Conservation (phyloP, 2,329 filamentous ascomycete species). For the Corinectria fuckeliana region DNA sequence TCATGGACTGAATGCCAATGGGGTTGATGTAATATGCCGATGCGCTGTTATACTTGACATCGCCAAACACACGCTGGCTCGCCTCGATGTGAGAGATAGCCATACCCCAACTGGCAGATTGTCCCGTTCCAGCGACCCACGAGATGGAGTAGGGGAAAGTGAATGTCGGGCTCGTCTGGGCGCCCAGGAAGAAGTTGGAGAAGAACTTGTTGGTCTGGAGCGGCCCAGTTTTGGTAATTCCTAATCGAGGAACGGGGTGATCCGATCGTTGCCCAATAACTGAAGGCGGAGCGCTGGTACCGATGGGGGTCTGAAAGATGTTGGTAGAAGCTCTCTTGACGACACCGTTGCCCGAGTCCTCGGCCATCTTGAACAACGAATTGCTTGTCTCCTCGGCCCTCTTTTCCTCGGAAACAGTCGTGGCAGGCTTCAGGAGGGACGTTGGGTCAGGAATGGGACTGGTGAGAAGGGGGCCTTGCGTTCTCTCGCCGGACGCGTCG, state of each 20-base stretch:
- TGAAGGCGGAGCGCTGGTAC: constrained; percentile 56
- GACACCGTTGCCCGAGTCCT: not conserved
- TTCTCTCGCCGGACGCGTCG: constrained; percentile 25
- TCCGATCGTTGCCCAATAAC: constrained; percentile 56
- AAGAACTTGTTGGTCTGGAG: constrained; percentile 83
- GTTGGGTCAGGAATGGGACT: constrained; percentile 47
- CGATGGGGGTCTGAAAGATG: constrained; percentile 64
- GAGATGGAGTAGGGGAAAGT: constrained; percentile 76
- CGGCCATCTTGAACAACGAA: constrained; percentile 30
- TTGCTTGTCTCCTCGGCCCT: constrained; percentile 21
- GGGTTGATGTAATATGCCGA: constrained; percentile 80
- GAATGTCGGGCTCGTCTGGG: constrained; percentile 72
- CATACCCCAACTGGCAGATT: constrained; percentile 76
- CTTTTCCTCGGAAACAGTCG: constrained; percentile 32
- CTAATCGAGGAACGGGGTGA: constrained; percentile 64
- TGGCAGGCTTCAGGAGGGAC: constrained; percentile 39
- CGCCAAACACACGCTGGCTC: constrained; percentile 71
- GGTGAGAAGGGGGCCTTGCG: constrained; percentile 37
- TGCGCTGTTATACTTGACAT: constrained; percentile 61
- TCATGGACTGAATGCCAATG: constrained; percentile 79
- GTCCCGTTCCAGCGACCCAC: constrained; percentile 70
- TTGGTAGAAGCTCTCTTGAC: constrained; percentile 45
- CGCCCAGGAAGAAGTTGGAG: constrained; percentile 78
- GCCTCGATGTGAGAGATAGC: constrained; percentile 76
- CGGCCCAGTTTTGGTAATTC: constrained; percentile 55